Base-by-base conservation (phyloP, 768 basidiomycete genomes). In the Calocybe cyanea region DNA sequence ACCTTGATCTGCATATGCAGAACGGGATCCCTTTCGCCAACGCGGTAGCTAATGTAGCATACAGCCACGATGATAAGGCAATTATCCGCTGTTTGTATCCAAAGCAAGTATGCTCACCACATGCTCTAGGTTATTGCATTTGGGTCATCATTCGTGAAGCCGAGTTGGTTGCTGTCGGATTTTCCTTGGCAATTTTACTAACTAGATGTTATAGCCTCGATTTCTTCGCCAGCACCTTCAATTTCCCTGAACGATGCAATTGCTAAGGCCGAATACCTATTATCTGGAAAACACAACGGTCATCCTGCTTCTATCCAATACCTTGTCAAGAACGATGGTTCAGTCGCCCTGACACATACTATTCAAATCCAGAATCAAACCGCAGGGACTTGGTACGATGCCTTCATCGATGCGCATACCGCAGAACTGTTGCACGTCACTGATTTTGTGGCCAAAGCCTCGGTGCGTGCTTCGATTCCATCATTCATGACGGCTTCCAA, bases 81-180 rank as follows among this genome's bases (percentile, higher is more conserved):
- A 53, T 65, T 36, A 63, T 67, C 25, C 59, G 11, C 4, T 21
- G 38, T 39, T n/a, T 19, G n/a, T 24, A 11, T 14, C 10, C 13
- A 9, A 21, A 14, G 7, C n/a, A 35, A 14, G n/a, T n/a, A n/a
- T n/a, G 7, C 34, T 35, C 14, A 28, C n/a, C 7, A 7, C n/a
- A 5, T n/a, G 17, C 17, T 5, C 23, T 15, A 41, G 25, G 39
- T 41, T 2, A 14, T 23, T 4, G 39, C 42, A 10, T 34, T 36
- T 15, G 43, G 35, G 7, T 37, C 35, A 11, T 45, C 37, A 18
- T 34, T 45, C 15, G 35, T 45, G 19, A 35, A 30, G 3, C 20
- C 25, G 14, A 14, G 32, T 43, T 19, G 34, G 34, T 21, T 38
- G 11, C 14, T n/a, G n/a, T 11, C 7, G 10, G 7, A 18, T 21